A percentile compares a stretch with the other conserved stretches of the same genome.
Evolutionary conservation across 2,329 filamentous ascomycete species (phyloP).

Genomic region (Penicillium sp.): DNA sequence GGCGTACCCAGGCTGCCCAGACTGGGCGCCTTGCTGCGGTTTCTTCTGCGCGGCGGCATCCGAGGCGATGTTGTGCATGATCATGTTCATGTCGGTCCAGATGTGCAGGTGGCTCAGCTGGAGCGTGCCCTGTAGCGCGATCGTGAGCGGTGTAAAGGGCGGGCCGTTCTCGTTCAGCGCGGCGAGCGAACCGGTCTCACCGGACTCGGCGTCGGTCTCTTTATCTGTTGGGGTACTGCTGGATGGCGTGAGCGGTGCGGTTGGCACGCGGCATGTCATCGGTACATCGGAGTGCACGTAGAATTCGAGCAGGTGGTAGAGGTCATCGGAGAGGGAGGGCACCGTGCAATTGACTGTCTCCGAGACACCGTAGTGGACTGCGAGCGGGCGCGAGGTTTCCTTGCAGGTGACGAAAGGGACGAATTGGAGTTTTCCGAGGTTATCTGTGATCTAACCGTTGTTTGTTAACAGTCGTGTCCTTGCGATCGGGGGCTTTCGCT

Average conservation of each 20-base stretch:
- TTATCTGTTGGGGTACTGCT: constrained; percentile 24
- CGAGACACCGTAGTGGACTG: constrained; percentile 75
- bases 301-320: constrained; percentile 66
- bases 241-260: constrained; percentile 59
- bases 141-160: constrained; percentile 69
- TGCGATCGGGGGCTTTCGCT: constrained; percentile 6
- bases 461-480: constrained; percentile 10
- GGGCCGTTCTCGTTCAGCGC: constrained; percentile 29
- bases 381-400: constrained; percentile 77
- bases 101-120: constrained; percentile 89
- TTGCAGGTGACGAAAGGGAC: constrained; percentile 87
- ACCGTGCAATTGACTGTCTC: constrained; percentile 60
- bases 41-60: constrained; percentile 39
- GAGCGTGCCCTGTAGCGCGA: constrained; percentile 83
- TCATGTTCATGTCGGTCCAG: constrained; percentile 81
- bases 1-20: constrained; percentile 63
- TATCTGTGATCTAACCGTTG: constrained; percentile 63
- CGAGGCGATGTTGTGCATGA: constrained; percentile 61
- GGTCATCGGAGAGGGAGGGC: constrained; percentile 51
- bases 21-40: constrained; percentile 54
- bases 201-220: constrained; percentile 40
- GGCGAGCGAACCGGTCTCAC: constrained; percentile 50
- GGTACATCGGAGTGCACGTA: constrained; percentile 97
- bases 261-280: constrained; percentile 82
- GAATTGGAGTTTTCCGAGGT: constrained; percentile 80